These are phyloP conservation scores for Leccinellum rugosiceps DNA, from an alignment of 768 basidiomycete species.

Conservation along the genomic window DNA sequence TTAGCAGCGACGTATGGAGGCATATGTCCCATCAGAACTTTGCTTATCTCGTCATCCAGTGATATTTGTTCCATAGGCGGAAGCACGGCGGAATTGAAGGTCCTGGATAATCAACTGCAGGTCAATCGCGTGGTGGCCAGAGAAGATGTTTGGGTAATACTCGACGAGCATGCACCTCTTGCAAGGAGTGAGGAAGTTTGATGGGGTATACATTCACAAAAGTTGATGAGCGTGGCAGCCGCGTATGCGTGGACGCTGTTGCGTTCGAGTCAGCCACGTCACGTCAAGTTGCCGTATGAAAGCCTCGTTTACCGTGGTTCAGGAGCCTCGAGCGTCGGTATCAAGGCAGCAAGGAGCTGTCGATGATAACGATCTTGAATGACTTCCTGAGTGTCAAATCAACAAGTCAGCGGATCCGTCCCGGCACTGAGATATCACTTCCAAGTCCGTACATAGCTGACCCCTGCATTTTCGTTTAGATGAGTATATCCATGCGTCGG, in stretches of 20 bases:
- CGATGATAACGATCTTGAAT: slow-evolving; percentile 72
- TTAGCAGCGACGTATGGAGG: too few relatives aligned
- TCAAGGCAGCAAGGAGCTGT: slow-evolving; percentile 66
- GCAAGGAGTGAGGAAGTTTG: too few relatives aligned
- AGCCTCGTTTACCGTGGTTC: slow-evolving; percentile 54
- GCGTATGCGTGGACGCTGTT: slow-evolving; percentile 82
- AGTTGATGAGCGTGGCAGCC: slow-evolving; percentile 85
- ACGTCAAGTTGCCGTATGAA: background rate
- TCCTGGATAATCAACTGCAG: too few relatives aligned
- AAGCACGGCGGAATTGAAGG: too few relatives aligned
- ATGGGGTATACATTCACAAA: slow-evolving; percentile 90
- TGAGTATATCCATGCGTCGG: background rate
- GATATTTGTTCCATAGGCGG: too few relatives aligned
- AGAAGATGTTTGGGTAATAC: too few relatives aligned
- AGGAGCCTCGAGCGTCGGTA: slow-evolving; percentile 70
- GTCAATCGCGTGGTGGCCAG: too few relatives aligned
- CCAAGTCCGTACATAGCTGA: slow-evolving; percentile 85
- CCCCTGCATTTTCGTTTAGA: slow-evolving; percentile 45
- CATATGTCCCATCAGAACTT: too few relatives aligned
- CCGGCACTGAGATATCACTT: slow-evolving; percentile 34
- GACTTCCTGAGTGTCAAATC: slow-evolving; percentile 47
- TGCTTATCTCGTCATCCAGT: too few relatives aligned
- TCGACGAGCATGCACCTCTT: too few relatives aligned
- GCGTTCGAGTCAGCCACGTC: slow-evolving; percentile 1
- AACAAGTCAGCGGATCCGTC: background rate